These are phyloP conservation scores for Furculomyces boomerangus DNA, from an alignment of 371 early-diverging fungal genomes.

Conservation along the genomic window DNA sequence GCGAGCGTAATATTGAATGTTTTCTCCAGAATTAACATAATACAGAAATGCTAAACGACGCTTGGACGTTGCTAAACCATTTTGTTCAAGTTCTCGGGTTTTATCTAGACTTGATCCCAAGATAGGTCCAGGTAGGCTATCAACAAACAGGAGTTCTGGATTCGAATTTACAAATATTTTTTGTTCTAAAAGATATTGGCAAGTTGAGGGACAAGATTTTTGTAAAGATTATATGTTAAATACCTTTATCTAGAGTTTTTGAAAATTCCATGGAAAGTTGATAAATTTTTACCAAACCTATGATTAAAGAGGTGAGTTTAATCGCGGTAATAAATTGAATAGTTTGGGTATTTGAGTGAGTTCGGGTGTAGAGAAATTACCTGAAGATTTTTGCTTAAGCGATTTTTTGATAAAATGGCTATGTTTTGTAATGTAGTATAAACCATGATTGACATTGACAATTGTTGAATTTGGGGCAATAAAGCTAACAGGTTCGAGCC, in stretches of 20 bases:
- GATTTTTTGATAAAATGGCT: neutral
- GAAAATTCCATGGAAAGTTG: too few relatives aligned
- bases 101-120: constrained; percentile 14
- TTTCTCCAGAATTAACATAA: constrained; percentile 11
- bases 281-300: too few relatives aligned
- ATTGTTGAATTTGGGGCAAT: neutral
- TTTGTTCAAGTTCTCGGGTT: constrained; percentile 12
- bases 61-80: constrained; percentile 11
- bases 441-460: neutral
- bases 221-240: too few relatives aligned
- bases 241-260: too few relatives aligned
- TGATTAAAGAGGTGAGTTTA: too few relatives aligned
- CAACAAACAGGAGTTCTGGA: constrained; percentile 22
- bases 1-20: constrained; percentile 11
- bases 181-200: too few relatives aligned
- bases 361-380: too few relatives aligned
- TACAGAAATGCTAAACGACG: constrained; percentile 16
- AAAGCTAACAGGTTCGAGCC: neutral
- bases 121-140: constrained; percentile 17
- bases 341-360: too few relatives aligned
- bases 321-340: too few relatives aligned
- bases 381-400: neutral
- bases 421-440: neutral
- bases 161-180: constrained; percentile 1
- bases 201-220: too few relatives aligned